Percentiles rank a stretch among this genome's conserved stretches.
phyloP scores from a whole-genome alignment of 345 rosid genomes.

The Eucalyptus erythrocorys region DNA sequence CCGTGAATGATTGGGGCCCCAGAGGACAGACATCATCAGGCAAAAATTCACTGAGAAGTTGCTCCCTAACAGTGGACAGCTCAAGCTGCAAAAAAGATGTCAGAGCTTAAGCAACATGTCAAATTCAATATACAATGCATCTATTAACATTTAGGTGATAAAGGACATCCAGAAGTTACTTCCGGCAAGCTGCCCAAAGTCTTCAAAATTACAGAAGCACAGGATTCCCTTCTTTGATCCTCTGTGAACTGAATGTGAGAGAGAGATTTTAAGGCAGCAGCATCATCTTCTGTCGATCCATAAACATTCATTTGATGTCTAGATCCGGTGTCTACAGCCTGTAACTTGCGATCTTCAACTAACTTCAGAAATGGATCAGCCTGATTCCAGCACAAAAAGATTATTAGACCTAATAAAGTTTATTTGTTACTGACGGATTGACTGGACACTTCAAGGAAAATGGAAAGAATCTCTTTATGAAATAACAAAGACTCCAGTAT shows the following conservation, averaged over 20 bases:
- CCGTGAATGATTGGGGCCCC: conserved; percentile 47
- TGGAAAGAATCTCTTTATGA: background rate
- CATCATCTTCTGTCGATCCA: conserved; percentile 72
- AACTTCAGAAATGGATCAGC: conserved; percentile 71
- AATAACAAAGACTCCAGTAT: background rate
- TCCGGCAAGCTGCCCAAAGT: conserved; percentile 45
- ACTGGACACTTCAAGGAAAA: background rate
- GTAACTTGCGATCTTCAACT: conserved; percentile 72
- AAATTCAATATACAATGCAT: background rate
- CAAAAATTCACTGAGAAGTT: conserved; percentile 58
- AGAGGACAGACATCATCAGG: conserved; percentile 84
- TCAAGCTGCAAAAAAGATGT: conserved; percentile 37
- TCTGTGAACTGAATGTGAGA: conserved; percentile 35
- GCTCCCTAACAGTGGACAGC: conserved; percentile 33
- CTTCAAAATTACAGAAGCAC: conserved; percentile 59
- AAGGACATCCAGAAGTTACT: conserved; percentile 19
- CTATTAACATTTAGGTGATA: background rate
- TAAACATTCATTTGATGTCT: conserved; percentile 20
- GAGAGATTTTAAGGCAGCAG: conserved; percentile 44
- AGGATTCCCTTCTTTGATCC: conserved; percentile 49
- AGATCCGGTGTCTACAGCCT: conserved; percentile 26
- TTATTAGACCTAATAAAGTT: background rate
- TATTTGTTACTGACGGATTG: background rate
- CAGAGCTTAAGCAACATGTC: background rate
- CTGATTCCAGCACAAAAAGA: conserved; percentile 25